Base-by-base conservation (phyloP, 805 yeast species). In the Candida odintsovae region DNA sequence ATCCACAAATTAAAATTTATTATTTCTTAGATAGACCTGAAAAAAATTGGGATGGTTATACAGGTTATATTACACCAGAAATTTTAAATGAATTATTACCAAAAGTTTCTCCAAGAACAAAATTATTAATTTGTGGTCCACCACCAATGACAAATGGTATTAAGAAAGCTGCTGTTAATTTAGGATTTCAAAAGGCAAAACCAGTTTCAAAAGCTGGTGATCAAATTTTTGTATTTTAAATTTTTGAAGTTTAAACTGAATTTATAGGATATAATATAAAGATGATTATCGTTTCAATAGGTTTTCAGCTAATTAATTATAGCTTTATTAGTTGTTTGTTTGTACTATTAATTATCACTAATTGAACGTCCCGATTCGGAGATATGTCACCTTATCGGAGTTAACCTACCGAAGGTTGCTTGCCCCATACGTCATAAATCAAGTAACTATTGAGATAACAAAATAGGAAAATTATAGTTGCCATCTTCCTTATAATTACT, bases 161-260 rank as follows among this genome's bases (percentile, higher is more conserved):
- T 65, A 90, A 89, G 73, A 87, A 80, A 70, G 85, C 83, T 46
- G 87, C 92, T 38, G 76, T 76, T 22, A 69, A 55, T 26, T 73
- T 90, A 56, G 97, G 96, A 15, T 90, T 68, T 67, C 76, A 76
- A 43, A 89, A 89, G 75, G 89, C 96, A 42, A 85, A 81, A 68
- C 94, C 96, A 6, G 86, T 90, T 40, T 82, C 95, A 41, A 89
- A 90, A 68, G 77, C 87, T 63, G 95, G 88, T 49, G 96, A 90
- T 69, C 92, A 87, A 71, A 84, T 89, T 33, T 90, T 90, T 69
- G 87, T 86, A 31, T 90, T 90, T 59, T 90, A 76, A 65, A 12
- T 8, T 28, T 15, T 3, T 13, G 31, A 12, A 8, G 7, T 28
- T n/a, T 12, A 12, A 12, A 28, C 6, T 13, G 31, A 13, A 28